Conservation (phyloP, 2,329 filamentous ascomycete genomes). For the Dothistroma pini region DNA sequence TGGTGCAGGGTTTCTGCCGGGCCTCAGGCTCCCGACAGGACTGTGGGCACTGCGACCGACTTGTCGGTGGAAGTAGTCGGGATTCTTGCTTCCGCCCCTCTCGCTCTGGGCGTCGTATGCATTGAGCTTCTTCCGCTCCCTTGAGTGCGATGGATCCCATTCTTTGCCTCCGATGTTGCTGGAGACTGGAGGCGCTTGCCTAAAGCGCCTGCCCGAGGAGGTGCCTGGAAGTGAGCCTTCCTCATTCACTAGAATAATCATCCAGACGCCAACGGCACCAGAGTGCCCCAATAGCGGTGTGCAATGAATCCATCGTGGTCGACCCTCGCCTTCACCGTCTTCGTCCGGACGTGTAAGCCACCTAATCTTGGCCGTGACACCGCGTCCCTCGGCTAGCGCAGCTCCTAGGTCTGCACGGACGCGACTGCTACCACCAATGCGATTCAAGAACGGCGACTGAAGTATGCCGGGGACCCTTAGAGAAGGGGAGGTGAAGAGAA, state of each 20-base stretch:
- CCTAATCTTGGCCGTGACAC: constrained; percentile 70
- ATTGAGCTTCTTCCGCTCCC: constrained; percentile 20
- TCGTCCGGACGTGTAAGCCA: constrained; percentile 56
- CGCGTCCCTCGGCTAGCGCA: constrained; percentile 65
- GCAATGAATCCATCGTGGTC: constrained; percentile 71
- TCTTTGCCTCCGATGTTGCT: constrained; percentile 34
- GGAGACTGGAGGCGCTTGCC: constrained; percentile 36
- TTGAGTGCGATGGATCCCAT: constrained; percentile 25
- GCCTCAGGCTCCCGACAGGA: constrained; percentile 10
- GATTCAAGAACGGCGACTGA: constrained; percentile 47
- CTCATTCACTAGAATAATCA: constrained; percentile 70
- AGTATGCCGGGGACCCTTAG: constrained; percentile 49
- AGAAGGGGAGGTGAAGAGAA: constrained; percentile 49
- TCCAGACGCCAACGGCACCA: constrained; percentile 70
- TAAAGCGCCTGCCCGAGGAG: constrained; percentile 30
- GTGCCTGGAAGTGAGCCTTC: constrained; percentile 26
- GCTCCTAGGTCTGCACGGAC: constrained; percentile 52
- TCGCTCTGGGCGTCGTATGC: constrained; percentile 24
- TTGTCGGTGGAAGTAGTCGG: constrained; percentile 13
- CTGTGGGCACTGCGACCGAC: constrained; percentile 10
- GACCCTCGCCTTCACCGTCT: constrained; percentile 50
- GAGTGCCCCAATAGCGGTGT: constrained; percentile 67
- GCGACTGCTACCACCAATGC: constrained; percentile 49
- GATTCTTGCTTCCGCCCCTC: constrained; percentile 15
- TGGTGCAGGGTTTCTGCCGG: constrained; percentile 12